Evolutionary conservation across 176 grass and related monocot species (phyloP).

Genomic region (Cenchrus fungigraminus): DNA sequence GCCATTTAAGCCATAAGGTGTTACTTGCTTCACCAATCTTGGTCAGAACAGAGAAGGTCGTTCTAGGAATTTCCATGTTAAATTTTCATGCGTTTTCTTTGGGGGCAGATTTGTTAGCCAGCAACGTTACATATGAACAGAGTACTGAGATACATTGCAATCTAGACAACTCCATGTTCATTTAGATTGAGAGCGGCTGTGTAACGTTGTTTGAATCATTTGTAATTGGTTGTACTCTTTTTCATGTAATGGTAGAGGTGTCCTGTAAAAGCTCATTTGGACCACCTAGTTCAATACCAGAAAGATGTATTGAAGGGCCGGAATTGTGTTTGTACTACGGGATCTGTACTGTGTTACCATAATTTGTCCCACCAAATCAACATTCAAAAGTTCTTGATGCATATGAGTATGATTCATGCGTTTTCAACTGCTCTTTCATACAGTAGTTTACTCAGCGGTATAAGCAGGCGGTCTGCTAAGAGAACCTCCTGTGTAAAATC

Average conservation of each 20-base stretch:
- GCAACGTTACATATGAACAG: conserved; percentile 34
- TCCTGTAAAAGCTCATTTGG: conserved; percentile 37
- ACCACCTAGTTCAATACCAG: conserved; percentile 30
- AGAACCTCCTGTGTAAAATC: no score
- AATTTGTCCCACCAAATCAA: no score
- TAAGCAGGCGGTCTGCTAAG: no score
- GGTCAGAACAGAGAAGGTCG: conserved; percentile 18
- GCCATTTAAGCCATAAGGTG: conserved; percentile 82
- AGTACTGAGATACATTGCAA: conserved; percentile 30
- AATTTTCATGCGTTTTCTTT: conserved; percentile 31
- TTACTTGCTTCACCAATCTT: conserved; percentile 37
- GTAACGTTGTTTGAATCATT: conserved; percentile 38
- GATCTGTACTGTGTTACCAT: background rate
- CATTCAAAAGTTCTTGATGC: no score
- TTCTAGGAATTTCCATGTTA: conserved; percentile 25
- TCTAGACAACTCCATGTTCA: conserved; percentile 32
- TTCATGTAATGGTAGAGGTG: conserved; percentile 39
- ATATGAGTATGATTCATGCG: no score
- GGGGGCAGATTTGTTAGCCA: conserved; percentile 19
- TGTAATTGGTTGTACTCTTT: conserved; percentile 44
- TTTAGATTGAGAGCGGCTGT: conserved; percentile 42
- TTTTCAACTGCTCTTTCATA: no score
- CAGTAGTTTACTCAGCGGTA: no score
- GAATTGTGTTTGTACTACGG: conserved; percentile 26
- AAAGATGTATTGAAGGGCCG: conserved; percentile 32